Conservation (phyloP, 2,329 filamentous ascomycete genomes). For the Aspergillus terreus region DNA sequence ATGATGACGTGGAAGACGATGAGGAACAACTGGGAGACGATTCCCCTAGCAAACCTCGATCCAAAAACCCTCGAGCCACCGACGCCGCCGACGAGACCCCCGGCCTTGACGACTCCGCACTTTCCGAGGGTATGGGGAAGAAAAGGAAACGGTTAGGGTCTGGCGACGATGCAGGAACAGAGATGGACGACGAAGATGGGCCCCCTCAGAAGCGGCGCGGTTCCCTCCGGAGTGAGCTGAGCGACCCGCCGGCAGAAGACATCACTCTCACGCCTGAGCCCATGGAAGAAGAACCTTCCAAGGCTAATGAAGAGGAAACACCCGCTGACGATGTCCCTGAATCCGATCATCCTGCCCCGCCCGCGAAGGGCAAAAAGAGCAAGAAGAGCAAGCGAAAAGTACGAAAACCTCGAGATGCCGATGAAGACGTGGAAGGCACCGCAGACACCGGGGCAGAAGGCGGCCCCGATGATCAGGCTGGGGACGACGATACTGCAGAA, state of each 20-base stretch:
- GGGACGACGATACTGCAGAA: slow-evolving; percentile 48
- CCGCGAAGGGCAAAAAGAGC: slow-evolving; percentile 36
- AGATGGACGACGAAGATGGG: slow-evolving; percentile 38
- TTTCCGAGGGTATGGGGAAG: slow-evolving; percentile 32
- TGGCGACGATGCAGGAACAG: slow-evolving; percentile 33
- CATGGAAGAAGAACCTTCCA: slow-evolving; percentile 31
- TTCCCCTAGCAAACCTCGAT: slow-evolving; percentile 38
- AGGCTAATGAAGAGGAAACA: slow-evolving; percentile 28
- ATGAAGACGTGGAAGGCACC: slow-evolving; percentile 36
- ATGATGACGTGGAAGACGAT: slow-evolving; percentile 48
- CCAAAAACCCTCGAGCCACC: slow-evolving; percentile 29
- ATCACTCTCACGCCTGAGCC: slow-evolving; percentile 32
- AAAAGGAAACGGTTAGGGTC: slow-evolving; percentile 40
- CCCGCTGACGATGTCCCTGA: slow-evolving; percentile 31
- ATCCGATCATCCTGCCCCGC: slow-evolving; percentile 25
- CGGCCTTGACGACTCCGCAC: slow-evolving; percentile 23
- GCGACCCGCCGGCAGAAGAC: slow-evolving; percentile 33
- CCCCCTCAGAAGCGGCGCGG: slow-evolving; percentile 40
- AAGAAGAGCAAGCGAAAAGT: slow-evolving; percentile 47
- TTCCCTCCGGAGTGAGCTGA: slow-evolving; percentile 36
- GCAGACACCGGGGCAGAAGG: slow-evolving; percentile 41
- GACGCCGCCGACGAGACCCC: slow-evolving; percentile 19
- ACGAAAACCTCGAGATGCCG: slow-evolving; percentile 37
- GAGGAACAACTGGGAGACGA: slow-evolving; percentile 44
- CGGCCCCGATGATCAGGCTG: slow-evolving; percentile 47